Evolutionary conservation across 2,329 filamentous ascomycete genomes (phyloP), one percentile per base, ranked within the genome.

Genomic region (Mycogone perniciosa): DNA sequence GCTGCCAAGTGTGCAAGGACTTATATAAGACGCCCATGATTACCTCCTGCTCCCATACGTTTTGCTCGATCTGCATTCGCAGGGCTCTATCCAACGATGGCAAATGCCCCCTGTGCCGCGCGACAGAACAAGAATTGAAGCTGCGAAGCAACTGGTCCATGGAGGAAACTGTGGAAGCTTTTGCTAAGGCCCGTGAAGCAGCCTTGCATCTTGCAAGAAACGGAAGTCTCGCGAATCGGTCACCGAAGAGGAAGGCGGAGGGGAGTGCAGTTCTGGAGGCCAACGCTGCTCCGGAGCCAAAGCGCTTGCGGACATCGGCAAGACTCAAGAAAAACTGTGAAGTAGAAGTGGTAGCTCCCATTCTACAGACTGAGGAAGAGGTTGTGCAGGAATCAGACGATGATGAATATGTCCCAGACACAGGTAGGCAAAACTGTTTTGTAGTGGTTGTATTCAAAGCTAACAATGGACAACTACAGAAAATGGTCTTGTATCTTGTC

Each of bases 1-100:
- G 93, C 60, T 99, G 93, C 70, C 89, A 97, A 69, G 88, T 99
- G 54, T 99, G 93, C 80, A 97, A 97, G 67, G 95, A 99, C 68
- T 95, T 97, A 70, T 97, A 88, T 73, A 83, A 83, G 54, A 95
- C 90, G 46, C 93, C 93, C 0, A 93, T 99, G 81, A 85, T 96
- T 56, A 99, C 93, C 1, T 88, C 88, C 1, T 99, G 93, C 71
- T 87, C 83, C 48, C 93, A 99, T 66, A 97, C 93, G 0, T 99
- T 99, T 64, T 99, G 93, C 75, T 96, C 92, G 6, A 73, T 95
- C 48, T 99, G 93, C 67, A 97, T 99, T 65, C 86, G 93, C 31
- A 80, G 91, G 56, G 89, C 88, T 54, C 77, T 99, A 1, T 85
- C 85, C 2, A 79, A 81, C 31, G 90, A 96, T 58, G 88, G 89